These are phyloP conservation scores for Elaeagnus macrophylla DNA, from an alignment of 306 rosid species.

Conservation along the genomic window DNA sequence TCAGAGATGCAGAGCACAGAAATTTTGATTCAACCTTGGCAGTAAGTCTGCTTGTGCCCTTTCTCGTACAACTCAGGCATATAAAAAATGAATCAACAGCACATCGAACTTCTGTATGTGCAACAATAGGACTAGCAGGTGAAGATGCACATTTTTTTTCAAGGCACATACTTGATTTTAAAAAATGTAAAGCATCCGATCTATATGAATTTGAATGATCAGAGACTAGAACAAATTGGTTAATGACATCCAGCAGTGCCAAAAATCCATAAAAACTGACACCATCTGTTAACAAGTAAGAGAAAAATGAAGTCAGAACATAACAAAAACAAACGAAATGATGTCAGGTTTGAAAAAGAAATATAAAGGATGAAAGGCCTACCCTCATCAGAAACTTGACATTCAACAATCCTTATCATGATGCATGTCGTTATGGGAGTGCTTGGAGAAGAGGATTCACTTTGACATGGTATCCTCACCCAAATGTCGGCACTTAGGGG, in stretches of 20 bases:
- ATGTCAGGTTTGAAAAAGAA: conserved; percentile 7
- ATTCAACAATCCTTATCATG: conserved; percentile 44
- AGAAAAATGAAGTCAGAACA: background rate
- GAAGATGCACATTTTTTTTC: conserved; percentile 30
- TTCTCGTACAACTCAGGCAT: conserved; percentile 28
- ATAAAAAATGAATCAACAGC: conserved; percentile 37
- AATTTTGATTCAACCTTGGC: conserved; percentile 48
- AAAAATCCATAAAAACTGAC: conserved; percentile 43
- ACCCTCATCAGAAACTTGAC: conserved; percentile 72
- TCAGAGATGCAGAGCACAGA: conserved; percentile 46
- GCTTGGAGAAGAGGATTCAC: conserved; percentile 24
- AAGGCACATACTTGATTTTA: conserved; percentile 40
- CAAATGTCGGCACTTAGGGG: conserved; percentile 69
- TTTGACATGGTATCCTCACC: conserved; percentile 62
- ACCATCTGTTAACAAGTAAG: conserved; percentile 37
- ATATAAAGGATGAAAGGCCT: conserved; percentile 21
- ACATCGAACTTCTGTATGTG: conserved; percentile 51
- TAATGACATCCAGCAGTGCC: conserved; percentile 51
- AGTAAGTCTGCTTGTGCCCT: conserved; percentile 33
- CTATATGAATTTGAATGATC: conserved; percentile 58
- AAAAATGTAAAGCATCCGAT: conserved; percentile 70
- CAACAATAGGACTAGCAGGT: conserved; percentile 22
- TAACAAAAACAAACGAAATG: conserved; percentile 1
- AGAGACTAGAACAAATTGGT: conserved; percentile 39
- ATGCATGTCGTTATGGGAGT: conserved; percentile 35